Base-by-base conservation (phyloP, 2,329 filamentous ascomycete genomes). In the Leptographium flavum region DNA sequence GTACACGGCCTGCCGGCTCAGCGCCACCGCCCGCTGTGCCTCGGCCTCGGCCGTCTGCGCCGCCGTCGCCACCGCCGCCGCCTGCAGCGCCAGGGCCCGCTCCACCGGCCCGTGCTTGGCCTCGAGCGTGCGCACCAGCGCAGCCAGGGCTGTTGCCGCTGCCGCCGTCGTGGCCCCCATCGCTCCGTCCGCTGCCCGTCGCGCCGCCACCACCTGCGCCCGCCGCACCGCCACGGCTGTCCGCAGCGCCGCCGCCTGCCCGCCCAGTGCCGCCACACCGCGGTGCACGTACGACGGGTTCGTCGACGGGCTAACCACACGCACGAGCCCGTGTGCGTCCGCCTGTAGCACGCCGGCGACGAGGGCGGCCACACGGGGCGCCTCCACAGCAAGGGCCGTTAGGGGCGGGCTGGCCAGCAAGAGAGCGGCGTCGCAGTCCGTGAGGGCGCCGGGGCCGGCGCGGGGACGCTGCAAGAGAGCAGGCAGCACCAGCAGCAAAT, bases 241-340 rank as follows among this genome's bases (percentile, higher is more conserved):
- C n/a, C 53, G 56, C 1, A 75, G 64, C 3, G 60, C 47, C 4
- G 58, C 50, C 17, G 68, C 57, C 22, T 64, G 58, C 1, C 58
- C 50, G 0, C 69, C 60, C 2, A 81, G 61, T 17, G 64, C 60
- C 1, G 73, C 63, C 42, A 80, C 69, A 22, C 65, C 58, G 19
- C 76, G 73, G 60, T 79, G 76, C n/a, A 79, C 61, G 54, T 66
- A 74, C 19, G 72, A 73, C 0, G 71, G 63, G 56, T 74, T 74
- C 1, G 69, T 73, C 15, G 60, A 60, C 1, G 71, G 70, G 50
- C 68, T 64, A 3, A 64, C 57, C 30, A 73, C 60, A 33, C 72
- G 67, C 1, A 70, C 65, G 22, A 77, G 62, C 15, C 62, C 54
- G 14, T 67, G 60, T 23, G 74, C 73, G 14, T 67, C 65, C 1